Percentiles rank a stretch among this genome's conserved stretches.
Evolutionary conservation across 345 rosid species (phyloP).

Genomic region (Arabidopsis suecica): DNA sequence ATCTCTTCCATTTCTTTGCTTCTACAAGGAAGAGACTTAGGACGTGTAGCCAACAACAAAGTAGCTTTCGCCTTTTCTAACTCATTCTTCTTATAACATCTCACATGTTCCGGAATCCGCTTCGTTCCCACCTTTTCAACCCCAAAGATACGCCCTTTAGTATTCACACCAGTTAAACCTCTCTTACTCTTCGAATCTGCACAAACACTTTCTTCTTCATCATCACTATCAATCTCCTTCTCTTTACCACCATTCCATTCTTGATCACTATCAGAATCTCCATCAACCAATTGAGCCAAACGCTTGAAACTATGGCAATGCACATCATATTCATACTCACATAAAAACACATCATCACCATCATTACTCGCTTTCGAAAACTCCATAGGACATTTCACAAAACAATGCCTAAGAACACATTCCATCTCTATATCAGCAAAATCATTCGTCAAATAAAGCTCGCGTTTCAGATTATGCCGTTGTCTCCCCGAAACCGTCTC

Average conservation of each 20-base stretch:
- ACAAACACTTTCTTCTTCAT: constrained; percentile 50
- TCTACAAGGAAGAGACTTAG: constrained; percentile 90
- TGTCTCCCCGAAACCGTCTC: constrained; percentile 88
- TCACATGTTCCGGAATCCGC: constrained; percentile 85
- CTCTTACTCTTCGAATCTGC: constrained; percentile 51
- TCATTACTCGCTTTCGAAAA: constrained; percentile 68
- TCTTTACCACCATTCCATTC: constrained; percentile 67
- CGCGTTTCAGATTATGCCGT: constrained; percentile 78
- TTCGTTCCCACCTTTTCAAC: constrained; percentile 85
- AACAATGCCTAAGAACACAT: constrained; percentile 78
- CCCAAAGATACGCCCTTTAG: constrained; percentile 79
- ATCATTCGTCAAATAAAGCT: constrained; percentile 81
- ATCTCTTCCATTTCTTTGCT: constrained; percentile 95
- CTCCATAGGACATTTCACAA: constrained; percentile 73
- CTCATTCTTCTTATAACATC: constrained; percentile 84
- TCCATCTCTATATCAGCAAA: constrained; percentile 90
- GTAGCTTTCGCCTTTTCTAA: constrained; percentile 87
- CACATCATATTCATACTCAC: constrained; percentile 93
- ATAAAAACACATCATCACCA: constrained; percentile 89
- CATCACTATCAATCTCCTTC: constrained; percentile 62
- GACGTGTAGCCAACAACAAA: constrained; percentile 79
- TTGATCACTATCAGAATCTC: constrained; percentile 68
- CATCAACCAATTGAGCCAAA: constrained; percentile 60
- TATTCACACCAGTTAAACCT: constrained; percentile 65
- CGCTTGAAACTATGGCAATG: constrained; percentile 92